Evolutionary conservation across 306 rosid genomes (phyloP), one percentile per base, ranked within the genome.

Genomic region (Pterocarpus macrocarpus): DNA sequence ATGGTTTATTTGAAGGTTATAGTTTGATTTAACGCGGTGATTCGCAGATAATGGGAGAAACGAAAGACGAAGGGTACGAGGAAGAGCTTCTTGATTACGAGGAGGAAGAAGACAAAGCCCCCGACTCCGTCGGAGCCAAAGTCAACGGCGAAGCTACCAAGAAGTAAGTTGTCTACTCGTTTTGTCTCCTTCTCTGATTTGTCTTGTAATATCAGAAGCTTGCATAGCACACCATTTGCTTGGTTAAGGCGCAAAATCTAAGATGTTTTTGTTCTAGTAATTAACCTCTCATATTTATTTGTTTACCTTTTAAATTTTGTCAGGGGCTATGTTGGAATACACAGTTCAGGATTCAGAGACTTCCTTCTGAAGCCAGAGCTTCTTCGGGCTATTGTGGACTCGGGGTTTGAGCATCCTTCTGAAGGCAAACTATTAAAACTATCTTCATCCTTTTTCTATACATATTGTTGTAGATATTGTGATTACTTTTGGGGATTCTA

Each of bases 311-410:
- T 22, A 22, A 22, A 22, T 22, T 22, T 22, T 22, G 28, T 39
- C 56, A 96, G 99, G 90, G 99, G 99, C 74, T 96, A 96, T 78
- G 99, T 96, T 4, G 99, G 99, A 71, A 96, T 96, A 67, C 99
- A 96, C 85, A 96, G 99, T 85, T 96, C 99, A 49, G 99, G 99
- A 79, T 96, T 96, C 84, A 89, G 99, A 90, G 99, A 96, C 90
- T 96, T 96, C 80, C 98, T 96, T 68, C 88, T 95, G 79, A 95
- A 95, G 91, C 98, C 99, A 76, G 99, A 95, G 88, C 99, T 95
- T 78, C 98, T 95, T 8, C 98, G 99, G 4, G 97, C 99, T 78
- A 95, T 95, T 69, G 99, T 95, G 63, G 99, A 96, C 86, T 96
- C 99, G 0, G 99, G 99, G 61, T 96, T 96, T 90, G 99, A 96